phyloP scores from a whole-genome alignment of 495 filamentous ascomycete species.

The Margaritispora aquatica region DNA sequence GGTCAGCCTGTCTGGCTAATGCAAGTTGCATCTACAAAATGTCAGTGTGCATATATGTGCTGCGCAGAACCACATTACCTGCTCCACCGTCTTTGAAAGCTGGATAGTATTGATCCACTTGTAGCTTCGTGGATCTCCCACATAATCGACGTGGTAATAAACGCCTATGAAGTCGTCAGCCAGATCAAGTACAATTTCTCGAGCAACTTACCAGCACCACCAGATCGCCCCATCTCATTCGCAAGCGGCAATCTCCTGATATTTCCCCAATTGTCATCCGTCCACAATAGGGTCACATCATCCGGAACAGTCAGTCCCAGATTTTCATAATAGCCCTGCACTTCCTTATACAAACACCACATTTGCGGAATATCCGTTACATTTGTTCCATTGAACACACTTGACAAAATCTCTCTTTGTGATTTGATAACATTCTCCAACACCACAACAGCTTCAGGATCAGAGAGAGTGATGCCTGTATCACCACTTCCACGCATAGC shows the following conservation, averaged over 20 bases:
- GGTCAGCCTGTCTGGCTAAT: constrained; percentile 52
- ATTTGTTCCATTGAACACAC: constrained; percentile 47
- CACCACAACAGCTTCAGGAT: constrained; percentile 50
- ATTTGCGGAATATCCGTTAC: constrained; percentile 57
- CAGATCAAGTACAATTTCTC: background rate
- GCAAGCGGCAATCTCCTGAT: constrained; percentile 56
- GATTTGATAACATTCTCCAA: constrained; percentile 53
- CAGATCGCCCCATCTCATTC: constrained; percentile 52
- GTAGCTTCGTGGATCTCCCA: constrained; percentile 56
- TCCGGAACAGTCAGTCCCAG: constrained; percentile 60
- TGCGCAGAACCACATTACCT: no score
- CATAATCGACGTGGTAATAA: constrained; percentile 74
- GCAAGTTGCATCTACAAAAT: constrained; percentile 47
- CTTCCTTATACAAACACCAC: constrained; percentile 70
- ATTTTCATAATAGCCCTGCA: constrained; percentile 59
- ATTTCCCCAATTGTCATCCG: constrained; percentile 74
- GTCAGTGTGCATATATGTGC: background rate
- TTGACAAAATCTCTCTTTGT: constrained; percentile 49
- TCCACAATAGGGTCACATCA: constrained; percentile 66
- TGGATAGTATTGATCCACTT: constrained; percentile 72
- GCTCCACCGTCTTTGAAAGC: constrained; percentile 57
- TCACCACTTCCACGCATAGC: constrained; percentile 71
- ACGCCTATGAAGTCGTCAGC: constrained; percentile 37
- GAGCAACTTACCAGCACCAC: constrained; percentile 41
- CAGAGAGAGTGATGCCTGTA: constrained; percentile 47